Conservation (phyloP, 352 stramenopile genomes). For the Phytophthora cactorum region DNA sequence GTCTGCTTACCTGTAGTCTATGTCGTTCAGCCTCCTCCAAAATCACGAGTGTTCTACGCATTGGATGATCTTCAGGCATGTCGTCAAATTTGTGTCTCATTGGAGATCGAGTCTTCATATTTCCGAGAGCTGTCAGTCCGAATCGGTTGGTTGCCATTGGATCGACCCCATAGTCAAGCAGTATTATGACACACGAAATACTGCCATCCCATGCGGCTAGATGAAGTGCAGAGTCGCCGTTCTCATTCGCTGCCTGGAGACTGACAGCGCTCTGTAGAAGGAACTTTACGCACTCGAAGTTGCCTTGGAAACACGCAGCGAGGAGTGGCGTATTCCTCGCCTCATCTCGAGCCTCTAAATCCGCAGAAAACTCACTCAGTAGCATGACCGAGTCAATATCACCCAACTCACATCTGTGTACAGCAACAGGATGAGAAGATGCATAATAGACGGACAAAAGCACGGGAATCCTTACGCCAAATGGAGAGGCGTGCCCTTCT, state of each 20-base stretch:
- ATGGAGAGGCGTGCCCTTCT: constrained; percentile 76
- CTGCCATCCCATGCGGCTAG: constrained; percentile 72
- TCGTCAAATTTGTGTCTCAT: constrained; percentile 76
- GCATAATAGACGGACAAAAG: constrained; percentile 13
- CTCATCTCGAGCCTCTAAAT: constrained; percentile 75
- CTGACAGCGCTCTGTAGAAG: constrained; percentile 75
- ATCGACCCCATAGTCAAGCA: constrained; percentile 72
- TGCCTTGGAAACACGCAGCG: constrained; percentile 67
- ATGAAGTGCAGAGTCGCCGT: constrained; percentile 65
- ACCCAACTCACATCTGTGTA: constrained; percentile 61
- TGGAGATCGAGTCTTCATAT: constrained; percentile 66
- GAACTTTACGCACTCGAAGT: constrained; percentile 74
- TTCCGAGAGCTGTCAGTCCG: constrained; percentile 57
- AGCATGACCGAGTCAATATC: constrained; percentile 71
- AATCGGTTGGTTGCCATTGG: constrained; percentile 52
- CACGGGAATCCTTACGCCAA: constrained; percentile 50
- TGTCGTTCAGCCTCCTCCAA: constrained; percentile 48
- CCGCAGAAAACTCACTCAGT: constrained; percentile 67
- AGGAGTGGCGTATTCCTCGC: constrained; percentile 70
- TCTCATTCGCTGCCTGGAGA: constrained; percentile 47
- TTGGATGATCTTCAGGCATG: constrained; percentile 53
- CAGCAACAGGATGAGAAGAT: constrained; percentile 24
- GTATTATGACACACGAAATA: constrained; percentile 62
- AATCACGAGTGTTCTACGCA: constrained; percentile 50
- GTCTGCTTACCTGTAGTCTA: constrained; percentile 33